These are phyloP conservation scores for Clitopilus passeckerianus DNA, from an alignment of 768 basidiomycete species.

Conservation along the genomic window DNA sequence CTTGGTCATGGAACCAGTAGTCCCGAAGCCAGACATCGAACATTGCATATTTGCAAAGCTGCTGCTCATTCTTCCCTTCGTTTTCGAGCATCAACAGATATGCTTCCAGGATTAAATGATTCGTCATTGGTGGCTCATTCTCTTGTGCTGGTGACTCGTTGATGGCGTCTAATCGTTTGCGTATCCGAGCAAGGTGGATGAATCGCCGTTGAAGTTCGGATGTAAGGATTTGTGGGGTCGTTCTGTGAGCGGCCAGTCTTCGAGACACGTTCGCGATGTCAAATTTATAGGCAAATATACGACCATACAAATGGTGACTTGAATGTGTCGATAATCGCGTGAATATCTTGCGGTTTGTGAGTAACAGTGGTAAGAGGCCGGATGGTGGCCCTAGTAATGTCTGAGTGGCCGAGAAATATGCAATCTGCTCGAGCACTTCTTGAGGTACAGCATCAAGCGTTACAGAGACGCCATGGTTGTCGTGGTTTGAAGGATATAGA, in stretches of 20 bases:
- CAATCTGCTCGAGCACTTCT: slow-evolving; percentile 79
- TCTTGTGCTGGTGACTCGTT: slow-evolving; percentile 17
- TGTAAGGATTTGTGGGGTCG: slow-evolving; percentile 42
- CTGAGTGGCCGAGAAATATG: slow-evolving; percentile 54
- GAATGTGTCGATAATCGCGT: slow-evolving; percentile 40
- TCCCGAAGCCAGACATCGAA: slow-evolving; percentile 61
- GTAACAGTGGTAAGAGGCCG: slow-evolving; percentile 50
- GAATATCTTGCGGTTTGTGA: slow-evolving; percentile 43
- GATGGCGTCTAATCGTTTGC: slow-evolving; percentile 34
- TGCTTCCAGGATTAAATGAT: slow-evolving; percentile 57
- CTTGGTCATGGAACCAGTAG: slow-evolving; percentile 60
- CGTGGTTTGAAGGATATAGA: slow-evolving; percentile 3
- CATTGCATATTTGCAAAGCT: slow-evolving; percentile 64
- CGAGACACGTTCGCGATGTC: slow-evolving; percentile 48
- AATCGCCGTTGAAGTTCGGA: slow-evolving; percentile 65
- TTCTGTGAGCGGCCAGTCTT: slow-evolving; percentile 38
- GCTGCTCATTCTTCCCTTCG: slow-evolving; percentile 64
- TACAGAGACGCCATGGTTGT: slow-evolving; percentile 17
- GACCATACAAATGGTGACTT: slow-evolving; percentile 71
- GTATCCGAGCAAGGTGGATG: slow-evolving; percentile 51
- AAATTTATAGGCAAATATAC: slow-evolving; percentile 65
- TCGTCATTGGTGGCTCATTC: slow-evolving; percentile 20
- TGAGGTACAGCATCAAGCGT: slow-evolving; percentile 54
- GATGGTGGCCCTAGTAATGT: slow-evolving; percentile 56
- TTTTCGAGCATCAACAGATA: slow-evolving; percentile 83